A percentile compares a stretch with the other conserved stretches of the same genome.
Evolutionary conservation across 495 filamentous ascomycete genomes (phyloP).

Genomic region (Schizothecium vesticola): DNA sequence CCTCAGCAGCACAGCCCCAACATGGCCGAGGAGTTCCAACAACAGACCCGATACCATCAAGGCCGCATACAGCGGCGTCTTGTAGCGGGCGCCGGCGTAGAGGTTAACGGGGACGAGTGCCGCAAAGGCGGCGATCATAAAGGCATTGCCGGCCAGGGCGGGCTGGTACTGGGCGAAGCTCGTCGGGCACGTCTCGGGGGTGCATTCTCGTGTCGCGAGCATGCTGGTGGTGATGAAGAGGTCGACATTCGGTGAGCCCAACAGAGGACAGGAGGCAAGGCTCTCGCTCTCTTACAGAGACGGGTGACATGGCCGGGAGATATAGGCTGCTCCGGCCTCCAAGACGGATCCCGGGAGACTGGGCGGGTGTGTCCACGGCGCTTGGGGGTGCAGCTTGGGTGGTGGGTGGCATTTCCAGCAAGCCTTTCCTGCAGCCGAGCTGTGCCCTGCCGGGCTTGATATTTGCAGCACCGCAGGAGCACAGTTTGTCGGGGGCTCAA

Average conservation of each 20-base stretch:
- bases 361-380: neutral
- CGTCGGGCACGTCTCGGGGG: constrained; percentile 8
- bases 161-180: constrained; percentile 28
- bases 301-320: neutral
- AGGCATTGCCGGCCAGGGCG: constrained; percentile 26
- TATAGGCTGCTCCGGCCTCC: neutral
- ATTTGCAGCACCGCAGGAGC: neutral
- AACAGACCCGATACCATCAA: constrained; percentile 30
- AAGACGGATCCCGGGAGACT: neutral
- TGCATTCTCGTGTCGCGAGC: constrained; percentile 10
- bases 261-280: neutral
- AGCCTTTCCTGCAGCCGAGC: neutral
- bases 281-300: neutral
- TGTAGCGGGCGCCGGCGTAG: constrained; percentile 35
- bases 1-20: constrained; percentile 34
- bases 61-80: constrained; percentile 27
- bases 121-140: constrained; percentile 39
- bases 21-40: constrained; percentile 37
- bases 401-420: neutral
- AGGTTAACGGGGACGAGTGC: constrained; percentile 31
- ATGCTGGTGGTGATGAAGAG: neutral
- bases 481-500: neutral
- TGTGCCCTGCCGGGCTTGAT: neutral
- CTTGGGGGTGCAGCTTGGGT: neutral
- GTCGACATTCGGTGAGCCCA: neutral